Conservation (phyloP, 164 flowering plant genomes). For the Cinnamomum chago region DNA sequence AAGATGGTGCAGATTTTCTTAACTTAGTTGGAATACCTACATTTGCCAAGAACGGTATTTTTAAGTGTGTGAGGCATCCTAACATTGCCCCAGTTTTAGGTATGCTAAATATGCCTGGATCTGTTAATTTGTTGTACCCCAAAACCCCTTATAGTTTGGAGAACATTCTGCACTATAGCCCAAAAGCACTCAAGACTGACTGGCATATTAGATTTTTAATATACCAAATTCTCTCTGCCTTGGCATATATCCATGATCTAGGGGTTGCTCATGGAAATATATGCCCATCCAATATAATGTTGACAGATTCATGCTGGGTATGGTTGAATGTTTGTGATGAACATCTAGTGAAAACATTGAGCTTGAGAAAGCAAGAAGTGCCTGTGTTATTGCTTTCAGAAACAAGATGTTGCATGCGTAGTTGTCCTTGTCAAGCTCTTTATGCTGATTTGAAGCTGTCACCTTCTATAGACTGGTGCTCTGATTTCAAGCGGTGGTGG, state of each 20-base stretch:
- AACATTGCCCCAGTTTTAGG: slow-evolving; percentile 72
- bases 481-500: slow-evolving; percentile 77
- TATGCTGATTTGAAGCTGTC: slow-evolving; percentile 68
- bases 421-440: slow-evolving; percentile 51
- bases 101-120: slow-evolving; percentile 45
- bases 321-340: slow-evolving; percentile 53
- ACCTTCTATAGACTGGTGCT: slow-evolving; percentile 53
- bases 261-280: slow-evolving; percentile 71
- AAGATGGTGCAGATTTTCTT: slow-evolving; percentile 56
- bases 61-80: slow-evolving; percentile 87
- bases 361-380: slow-evolving; percentile 15
- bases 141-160: slow-evolving; percentile 68
- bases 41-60: slow-evolving; percentile 42
- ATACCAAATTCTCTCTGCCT: slow-evolving; percentile 81
- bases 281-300: slow-evolving; percentile 61
- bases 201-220: slow-evolving; percentile 70
- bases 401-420: slow-evolving; percentile 31
- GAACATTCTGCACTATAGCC: slow-evolving; percentile 68
- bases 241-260: slow-evolving; percentile 65
- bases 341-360: slow-evolving; percentile 15
- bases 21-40: slow-evolving; percentile 68
- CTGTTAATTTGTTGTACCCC: slow-evolving; percentile 48
- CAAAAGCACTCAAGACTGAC: slow-evolving; percentile 59
- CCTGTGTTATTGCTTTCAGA: slow-evolving; percentile 13
- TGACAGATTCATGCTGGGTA: slow-evolving; percentile 66